Conservation (phyloP, 2,329 filamentous ascomycete species). For the Venturiaceae sp. region DNA sequence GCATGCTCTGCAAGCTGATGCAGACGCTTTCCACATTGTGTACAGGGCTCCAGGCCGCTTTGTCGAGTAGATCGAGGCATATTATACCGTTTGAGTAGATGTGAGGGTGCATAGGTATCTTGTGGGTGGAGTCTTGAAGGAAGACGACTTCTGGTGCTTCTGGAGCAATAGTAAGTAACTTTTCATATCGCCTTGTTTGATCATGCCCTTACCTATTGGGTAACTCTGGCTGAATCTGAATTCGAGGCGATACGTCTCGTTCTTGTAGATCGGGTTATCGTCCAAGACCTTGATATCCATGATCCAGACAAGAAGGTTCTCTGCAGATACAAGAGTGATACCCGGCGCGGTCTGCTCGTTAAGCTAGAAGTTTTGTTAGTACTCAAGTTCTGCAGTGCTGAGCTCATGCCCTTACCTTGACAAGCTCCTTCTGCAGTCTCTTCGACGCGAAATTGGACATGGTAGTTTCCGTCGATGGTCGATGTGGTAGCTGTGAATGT, state of each 20-base stretch:
- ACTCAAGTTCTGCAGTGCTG: not conserved
- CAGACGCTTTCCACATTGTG: slow-evolving; percentile 96
- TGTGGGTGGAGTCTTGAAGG: slow-evolving; percentile 43
- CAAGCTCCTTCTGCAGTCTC: not conserved
- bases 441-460: not conserved
- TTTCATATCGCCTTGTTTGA: not conserved
- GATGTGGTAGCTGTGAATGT: too few relatives aligned
- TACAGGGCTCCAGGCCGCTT: slow-evolving; percentile 88
- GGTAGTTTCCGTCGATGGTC: not conserved
- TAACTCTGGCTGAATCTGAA: slow-evolving; percentile 80
- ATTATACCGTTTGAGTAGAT: slow-evolving; percentile 99
- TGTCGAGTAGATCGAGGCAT: slow-evolving; percentile 83
- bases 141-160: slow-evolving; percentile 95
- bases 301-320: slow-evolving; percentile 74
- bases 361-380: slow-evolving; percentile 29
- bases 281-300: slow-evolving; percentile 90
- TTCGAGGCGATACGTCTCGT: slow-evolving; percentile 72
- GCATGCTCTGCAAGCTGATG: slow-evolving; percentile 96
- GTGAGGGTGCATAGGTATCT: slow-evolving; percentile 90
- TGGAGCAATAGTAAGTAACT: slow-evolving; percentile 24
- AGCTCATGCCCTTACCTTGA: not conserved
- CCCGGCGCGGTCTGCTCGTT: slow-evolving; percentile 50
- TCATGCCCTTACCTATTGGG: slow-evolving; percentile 66
- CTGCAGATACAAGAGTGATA: slow-evolving; percentile 71
- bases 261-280: slow-evolving; percentile 75